These are phyloP conservation scores for Lipomyces kockii DNA, from an alignment of 805 yeast species.

Conservation along the genomic window DNA sequence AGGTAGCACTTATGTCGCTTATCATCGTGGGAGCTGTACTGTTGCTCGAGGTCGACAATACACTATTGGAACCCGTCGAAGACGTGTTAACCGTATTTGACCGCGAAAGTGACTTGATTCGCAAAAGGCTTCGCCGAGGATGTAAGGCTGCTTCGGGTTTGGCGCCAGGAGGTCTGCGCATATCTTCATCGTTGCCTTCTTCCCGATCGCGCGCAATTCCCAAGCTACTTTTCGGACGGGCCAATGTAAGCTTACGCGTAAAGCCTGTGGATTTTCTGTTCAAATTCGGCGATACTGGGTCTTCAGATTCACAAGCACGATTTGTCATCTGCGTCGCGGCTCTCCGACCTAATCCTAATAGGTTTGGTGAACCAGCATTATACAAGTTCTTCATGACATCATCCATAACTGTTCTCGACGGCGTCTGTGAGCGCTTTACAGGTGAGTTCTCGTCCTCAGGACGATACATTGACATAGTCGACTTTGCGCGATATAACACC, in stretches of 20 bases:
- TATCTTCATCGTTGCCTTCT: neutral
- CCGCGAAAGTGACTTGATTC: conserved; percentile 20
- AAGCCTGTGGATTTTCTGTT: neutral
- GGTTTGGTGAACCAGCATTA: conserved; percentile 20
- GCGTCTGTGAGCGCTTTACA: conserved; percentile 41
- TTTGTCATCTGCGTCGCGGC: neutral
- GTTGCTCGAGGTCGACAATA: conserved; percentile 36
- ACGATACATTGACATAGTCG: conserved; percentile 23
- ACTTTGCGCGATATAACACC: conserved; percentile 30
- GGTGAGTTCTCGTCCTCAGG: conserved; percentile 2
- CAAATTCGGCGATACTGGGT: neutral
- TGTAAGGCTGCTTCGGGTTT: conserved; percentile 5
- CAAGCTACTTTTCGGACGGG: conserved; percentile 30
- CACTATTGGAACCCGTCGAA: conserved; percentile 31
- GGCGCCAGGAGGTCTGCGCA: neutral
- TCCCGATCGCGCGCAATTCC: conserved; percentile 19
- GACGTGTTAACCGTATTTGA: conserved; percentile 22
- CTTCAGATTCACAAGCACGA: neutral
- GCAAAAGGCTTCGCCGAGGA: conserved; percentile 18
- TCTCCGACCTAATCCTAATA: conserved; percentile 11
- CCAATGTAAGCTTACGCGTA: conserved; percentile 9
- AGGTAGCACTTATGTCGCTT: conserved; percentile 81
- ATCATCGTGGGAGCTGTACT: conserved; percentile 44
- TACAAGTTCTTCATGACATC: conserved; percentile 44
- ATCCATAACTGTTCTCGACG: conserved; percentile 45